phyloP scores from a whole-genome alignment of 306 rosid species.

The Herpetospermum pedunculosum region DNA sequence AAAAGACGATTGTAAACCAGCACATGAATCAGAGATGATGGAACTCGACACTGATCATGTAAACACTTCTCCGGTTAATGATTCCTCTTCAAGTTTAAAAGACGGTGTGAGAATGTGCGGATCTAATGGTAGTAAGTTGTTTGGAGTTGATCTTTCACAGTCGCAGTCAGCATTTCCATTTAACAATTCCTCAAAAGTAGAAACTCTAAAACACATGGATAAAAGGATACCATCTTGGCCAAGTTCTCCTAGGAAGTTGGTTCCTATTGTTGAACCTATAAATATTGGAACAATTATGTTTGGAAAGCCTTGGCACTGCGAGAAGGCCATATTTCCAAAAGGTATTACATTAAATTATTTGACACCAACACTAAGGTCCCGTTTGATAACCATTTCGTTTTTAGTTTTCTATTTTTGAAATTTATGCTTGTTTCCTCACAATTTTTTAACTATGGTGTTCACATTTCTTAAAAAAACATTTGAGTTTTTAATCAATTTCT shows the following conservation, averaged over 20 bases:
- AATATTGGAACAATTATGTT: constrained; percentile 46
- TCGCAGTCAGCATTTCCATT: constrained; percentile 19
- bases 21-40: constrained; percentile 18
- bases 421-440: too few relatives aligned
- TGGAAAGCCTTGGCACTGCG: constrained; percentile 70
- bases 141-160: constrained; percentile 27
- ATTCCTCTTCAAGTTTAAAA: constrained; percentile 20
- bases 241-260: constrained; percentile 10
- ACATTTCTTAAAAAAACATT: too few relatives aligned
- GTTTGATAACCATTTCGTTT: too few relatives aligned
- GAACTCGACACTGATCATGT: constrained; percentile 16
- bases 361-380: too few relatives aligned
- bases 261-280: constrained; percentile 36
- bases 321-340: constrained; percentile 64
- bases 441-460: too few relatives aligned
- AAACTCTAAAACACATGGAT: background rate
- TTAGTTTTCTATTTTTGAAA: too few relatives aligned
- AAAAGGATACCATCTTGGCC: background rate
- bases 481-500: too few relatives aligned
- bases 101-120: constrained; percentile 17
- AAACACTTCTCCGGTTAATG: constrained; percentile 14
- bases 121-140: constrained; percentile 31
- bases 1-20: constrained; percentile 5
- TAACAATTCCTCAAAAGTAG: constrained; percentile 8
- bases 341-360: constrained; percentile 31